phyloP scores from a whole-genome alignment of 495 filamentous ascomycete species.

The Talaromyces trachyspermus region DNA sequence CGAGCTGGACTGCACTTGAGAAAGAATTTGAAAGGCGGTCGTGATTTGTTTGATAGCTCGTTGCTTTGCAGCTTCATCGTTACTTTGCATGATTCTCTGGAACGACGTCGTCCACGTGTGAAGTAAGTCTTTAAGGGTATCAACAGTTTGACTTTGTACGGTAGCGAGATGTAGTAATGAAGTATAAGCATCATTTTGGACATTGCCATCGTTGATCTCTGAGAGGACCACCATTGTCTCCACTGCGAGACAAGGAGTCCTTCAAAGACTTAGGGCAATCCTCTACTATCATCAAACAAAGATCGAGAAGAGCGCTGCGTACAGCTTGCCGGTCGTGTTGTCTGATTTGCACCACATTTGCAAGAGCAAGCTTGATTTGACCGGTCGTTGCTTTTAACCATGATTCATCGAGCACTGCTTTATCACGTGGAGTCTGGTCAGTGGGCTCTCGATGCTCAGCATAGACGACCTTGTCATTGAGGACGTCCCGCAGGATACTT shows the following conservation, averaged over 20 bases:
- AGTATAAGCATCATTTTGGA: slow-evolving; percentile 29
- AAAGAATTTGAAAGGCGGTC: slow-evolving; percentile 62
- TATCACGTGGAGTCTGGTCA: slow-evolving; percentile 19
- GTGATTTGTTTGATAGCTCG: slow-evolving; percentile 66
- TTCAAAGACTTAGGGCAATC: slow-evolving; percentile 67
- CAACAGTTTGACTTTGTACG: slow-evolving; percentile 56
- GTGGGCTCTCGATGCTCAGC: slow-evolving; percentile 21
- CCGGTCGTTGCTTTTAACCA: slow-evolving; percentile 78
- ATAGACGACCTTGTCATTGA: slow-evolving; percentile 48
- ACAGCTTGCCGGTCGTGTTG: slow-evolving; percentile 67
- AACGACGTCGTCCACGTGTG: slow-evolving; percentile 77
- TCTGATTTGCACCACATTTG: slow-evolving; percentile 70
- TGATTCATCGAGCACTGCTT: slow-evolving; percentile 38
- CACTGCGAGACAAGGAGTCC: slow-evolving; percentile 57
- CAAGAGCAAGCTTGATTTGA: slow-evolving; percentile 80
- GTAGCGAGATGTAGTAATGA: slow-evolving; percentile 51
- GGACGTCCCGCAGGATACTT: slow-evolving; percentile 50
- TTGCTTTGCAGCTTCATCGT: slow-evolving; percentile 70
- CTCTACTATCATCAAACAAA: slow-evolving; percentile 70
- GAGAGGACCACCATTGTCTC: slow-evolving; percentile 76
- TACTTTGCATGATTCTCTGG: slow-evolving; percentile 74
- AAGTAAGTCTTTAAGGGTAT: slow-evolving; percentile 61
- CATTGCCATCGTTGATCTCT: slow-evolving; percentile 38
- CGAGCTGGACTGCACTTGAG: slow-evolving; percentile 56
- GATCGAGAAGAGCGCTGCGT: slow-evolving; percentile 52